Evolutionary conservation across 1,139 yeast species (phyloP), one percentile per base, ranked within the genome.

Genomic region (Geotrichum aggregatum): DNA sequence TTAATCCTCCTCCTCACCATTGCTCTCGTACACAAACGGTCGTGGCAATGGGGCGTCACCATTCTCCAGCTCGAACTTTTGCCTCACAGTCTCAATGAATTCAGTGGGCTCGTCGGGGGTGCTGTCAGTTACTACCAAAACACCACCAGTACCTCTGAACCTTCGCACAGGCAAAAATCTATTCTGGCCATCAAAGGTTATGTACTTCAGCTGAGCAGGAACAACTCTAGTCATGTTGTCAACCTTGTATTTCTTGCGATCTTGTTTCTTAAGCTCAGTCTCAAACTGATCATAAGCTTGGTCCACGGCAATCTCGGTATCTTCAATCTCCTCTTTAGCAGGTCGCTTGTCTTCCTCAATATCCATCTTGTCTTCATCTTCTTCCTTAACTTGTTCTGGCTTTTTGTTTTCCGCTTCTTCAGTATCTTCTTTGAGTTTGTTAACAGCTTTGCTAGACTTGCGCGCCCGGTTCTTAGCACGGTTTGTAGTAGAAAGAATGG

Each of bases 401-500:
- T 60, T 66, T 49, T 67, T 69, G 14, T 52, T 52, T 41, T 62
- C 67, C 13, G 67, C 72, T 54, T 73, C 78, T 50, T 71, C 74
- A 39, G 68, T 68, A 63, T 75, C 79, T 63, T 82, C 84, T 65
- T 79, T 80, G 16, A 44, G 45, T 24, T 54, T 54, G 35, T 49
- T 49, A 14, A 38, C 40, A 22, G 65, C 66, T 40, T 62, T 66
- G 41, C 56, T 57, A 34, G 79, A 76, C 74, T 84, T 85, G 70
- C 84, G 86, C 22, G 95, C 96, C 68, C 97, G 82, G 41, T 92
- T 94, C 71, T 87, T 87, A 19, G 97, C 97, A 66, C 84, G 84
- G 33, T 83, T 89, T 1, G 98, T 92, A 0, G 98, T 92, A 1
- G 97, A 88, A 58, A 92, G 76, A 22, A 92, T 95, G 2, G 98